Evolutionary conservation across 805 yeast genomes (phyloP), one percentile per base, ranked within the genome.

Genomic region (Hanseniaspora guilliermondii): DNA sequence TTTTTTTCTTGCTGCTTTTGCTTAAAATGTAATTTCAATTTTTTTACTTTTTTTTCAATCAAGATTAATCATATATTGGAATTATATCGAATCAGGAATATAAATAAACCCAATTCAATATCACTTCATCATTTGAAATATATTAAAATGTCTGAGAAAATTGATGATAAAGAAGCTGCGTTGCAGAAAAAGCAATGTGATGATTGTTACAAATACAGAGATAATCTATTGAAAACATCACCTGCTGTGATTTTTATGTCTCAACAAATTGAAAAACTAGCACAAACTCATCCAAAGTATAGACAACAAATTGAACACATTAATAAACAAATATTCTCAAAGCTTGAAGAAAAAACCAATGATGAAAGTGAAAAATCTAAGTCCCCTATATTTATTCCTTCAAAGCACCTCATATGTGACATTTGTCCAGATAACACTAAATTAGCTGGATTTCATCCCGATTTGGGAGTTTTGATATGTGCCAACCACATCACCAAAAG

Each of bases 371-470:
- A 33, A 36, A 38, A 41, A 9, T 30, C 49, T 30, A 36, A 42
- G 6, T 76, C 25, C 65, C 67, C 9, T 58, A 47, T 53, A 6
- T 54, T 54, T 19, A 48, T 46, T 5, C 56, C 56, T 4, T 47
- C 53, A 14, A 61, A 65, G 27, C 80, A 82, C 60, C 79, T 91
- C 53, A 72, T 78, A 16, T 93, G 98, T 66, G 93, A 80, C 53
- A 76, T 76, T 9, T 93, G 98, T 67, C 87, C 84, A 58, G 95
- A 86, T 58, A 73, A 76, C 70, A 48, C 53, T n/a, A 78, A 82
- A 62, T 82, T 87, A 38, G 98, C 97, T 45, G 98, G 98, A 2
- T 93, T 84, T 67, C 87, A 89, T 64, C 97, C 97, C 0, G 85
- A 87, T 38, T 66, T 79, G 42, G 98, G 98, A 2, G 82, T 93